These are phyloP conservation scores for Mortierella sp. DNA, from an alignment of 371 early-diverging fungal genomes.

Conservation along the genomic window DNA sequence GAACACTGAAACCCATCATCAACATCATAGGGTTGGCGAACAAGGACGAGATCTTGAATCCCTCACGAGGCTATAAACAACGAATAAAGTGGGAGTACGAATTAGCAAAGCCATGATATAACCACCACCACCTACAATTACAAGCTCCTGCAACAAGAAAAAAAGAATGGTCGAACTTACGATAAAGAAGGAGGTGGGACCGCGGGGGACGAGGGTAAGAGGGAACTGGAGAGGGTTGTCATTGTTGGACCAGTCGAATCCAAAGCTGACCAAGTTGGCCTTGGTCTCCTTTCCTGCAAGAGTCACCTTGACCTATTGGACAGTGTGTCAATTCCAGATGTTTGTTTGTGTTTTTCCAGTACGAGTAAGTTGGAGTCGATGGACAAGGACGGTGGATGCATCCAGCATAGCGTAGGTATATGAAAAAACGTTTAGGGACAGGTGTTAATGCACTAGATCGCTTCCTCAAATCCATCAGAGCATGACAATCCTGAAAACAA, in stretches of 20 bases:
- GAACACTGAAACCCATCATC: slow-evolving; percentile 68
- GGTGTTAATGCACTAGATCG: not conserved
- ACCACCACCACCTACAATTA: not conserved
- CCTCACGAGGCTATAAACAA: slow-evolving; percentile 60
- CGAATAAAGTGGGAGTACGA: not conserved
- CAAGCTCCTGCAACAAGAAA: not conserved
- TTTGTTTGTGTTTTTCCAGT: not conserved
- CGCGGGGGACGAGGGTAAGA: slow-evolving; percentile 35
- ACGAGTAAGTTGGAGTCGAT: not conserved
- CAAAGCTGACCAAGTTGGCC: slow-evolving; percentile 36
- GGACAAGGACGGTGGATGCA: no score
- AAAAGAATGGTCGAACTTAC: slow-evolving; percentile 18
- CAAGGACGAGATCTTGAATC: slow-evolving; percentile 62
- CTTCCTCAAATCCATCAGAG: not conserved
- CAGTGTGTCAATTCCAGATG: not conserved
- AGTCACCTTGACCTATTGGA: slow-evolving; percentile 24
- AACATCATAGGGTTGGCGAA: slow-evolving; percentile 73
- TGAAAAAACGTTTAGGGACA: not conserved
- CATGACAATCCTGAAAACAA: not conserved
- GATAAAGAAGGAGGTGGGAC: slow-evolving; percentile 27
- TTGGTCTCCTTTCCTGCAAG: slow-evolving; percentile 30
- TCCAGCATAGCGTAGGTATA: no score
- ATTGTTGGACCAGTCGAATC: slow-evolving; percentile 55
- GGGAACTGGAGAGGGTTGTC: slow-evolving; percentile 39
- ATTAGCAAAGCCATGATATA: not conserved